Conservation (phyloP, 2,329 filamentous ascomycete species). For the Bipolaris zeicola region DNA sequence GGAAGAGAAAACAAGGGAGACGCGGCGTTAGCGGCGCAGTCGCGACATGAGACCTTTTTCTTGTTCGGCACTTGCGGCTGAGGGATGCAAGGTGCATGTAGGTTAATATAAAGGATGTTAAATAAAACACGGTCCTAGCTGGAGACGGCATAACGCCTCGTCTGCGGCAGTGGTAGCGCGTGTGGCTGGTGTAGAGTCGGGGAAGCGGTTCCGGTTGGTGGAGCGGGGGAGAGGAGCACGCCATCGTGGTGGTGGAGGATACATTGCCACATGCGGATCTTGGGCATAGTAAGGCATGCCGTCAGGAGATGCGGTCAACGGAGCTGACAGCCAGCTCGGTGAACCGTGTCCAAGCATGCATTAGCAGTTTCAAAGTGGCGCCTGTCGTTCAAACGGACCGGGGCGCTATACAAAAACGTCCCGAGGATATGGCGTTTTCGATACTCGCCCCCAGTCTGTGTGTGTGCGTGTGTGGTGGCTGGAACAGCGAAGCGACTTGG, state of each 20-base stretch:
- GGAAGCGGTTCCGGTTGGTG: background rate
- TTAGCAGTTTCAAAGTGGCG: background rate
- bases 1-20: background rate
- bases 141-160: slow-evolving; percentile 4
- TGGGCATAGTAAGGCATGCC: background rate
- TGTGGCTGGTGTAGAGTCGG: background rate
- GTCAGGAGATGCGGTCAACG: background rate
- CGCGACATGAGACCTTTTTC: background rate
- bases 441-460: slow-evolving; percentile 8
- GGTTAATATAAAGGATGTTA: slow-evolving; percentile 13
- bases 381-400: background rate
- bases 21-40: slow-evolving; percentile 11
- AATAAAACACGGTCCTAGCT: slow-evolving; percentile 1
- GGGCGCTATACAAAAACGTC: background rate
- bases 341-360: background rate
- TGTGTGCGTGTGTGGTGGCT: slow-evolving; percentile 8
- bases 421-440: background rate
- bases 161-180: background rate
- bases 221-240: background rate
- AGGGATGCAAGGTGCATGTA: slow-evolving; percentile 5
- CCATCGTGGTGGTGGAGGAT: background rate
- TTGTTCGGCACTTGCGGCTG: background rate
- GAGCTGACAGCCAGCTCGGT: background rate
- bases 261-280: no score
- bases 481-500: slow-evolving; percentile 1